phyloP scores from a whole-genome alignment of 805 yeast species.

The Schwanniomyces sp. region DNA sequence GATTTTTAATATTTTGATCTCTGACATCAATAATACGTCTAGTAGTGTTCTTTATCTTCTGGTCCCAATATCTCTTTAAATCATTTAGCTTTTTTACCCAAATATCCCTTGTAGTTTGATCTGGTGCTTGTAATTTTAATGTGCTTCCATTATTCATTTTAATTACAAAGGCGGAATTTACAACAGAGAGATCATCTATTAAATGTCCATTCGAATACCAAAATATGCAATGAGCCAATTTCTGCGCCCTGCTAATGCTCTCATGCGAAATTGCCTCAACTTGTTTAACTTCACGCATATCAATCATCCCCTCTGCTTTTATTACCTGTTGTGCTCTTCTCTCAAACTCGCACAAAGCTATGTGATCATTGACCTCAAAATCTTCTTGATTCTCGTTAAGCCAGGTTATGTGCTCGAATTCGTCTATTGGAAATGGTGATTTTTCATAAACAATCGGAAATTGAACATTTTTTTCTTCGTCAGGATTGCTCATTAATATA shows the following conservation, averaged over 20 bases:
- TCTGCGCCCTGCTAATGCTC: slow-evolving; percentile 21
- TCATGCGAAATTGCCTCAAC: slow-evolving; percentile 32
- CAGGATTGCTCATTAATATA: slow-evolving; percentile 9
- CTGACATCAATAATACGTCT: slow-evolving; percentile 35
- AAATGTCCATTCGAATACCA: slow-evolving; percentile 29
- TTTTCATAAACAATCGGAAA: slow-evolving; percentile 44
- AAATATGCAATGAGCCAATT: slow-evolving; percentile 21
- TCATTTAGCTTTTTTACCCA: slow-evolving; percentile 62
- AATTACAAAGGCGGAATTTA: slow-evolving; percentile 56
- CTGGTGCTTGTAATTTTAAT: slow-evolving; percentile 58
- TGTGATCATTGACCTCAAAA: slow-evolving; percentile 49
- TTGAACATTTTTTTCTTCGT: background rate
- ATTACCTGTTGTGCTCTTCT: slow-evolving; percentile 57
- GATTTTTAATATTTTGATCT: slow-evolving; percentile 41
- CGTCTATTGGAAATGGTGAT: slow-evolving; percentile 55
- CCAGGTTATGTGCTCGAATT: slow-evolving; percentile 62
- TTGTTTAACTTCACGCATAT: slow-evolving; percentile 49
- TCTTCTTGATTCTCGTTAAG: slow-evolving; percentile 36
- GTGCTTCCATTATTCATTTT: slow-evolving; percentile 44
- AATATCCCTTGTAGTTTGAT: slow-evolving; percentile 46
- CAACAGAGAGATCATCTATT: slow-evolving; percentile 25
- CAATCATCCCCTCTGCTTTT: slow-evolving; percentile 61
- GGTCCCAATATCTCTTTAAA: slow-evolving; percentile 60
- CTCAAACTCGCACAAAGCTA: slow-evolving; percentile 65
- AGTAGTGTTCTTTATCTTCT: slow-evolving; percentile 42